Percentiles rank a stretch among this genome's conserved stretches.
Evolutionary conservation across 306 rosid genomes (phyloP).

Genomic region (Begonia masoniana): DNA sequence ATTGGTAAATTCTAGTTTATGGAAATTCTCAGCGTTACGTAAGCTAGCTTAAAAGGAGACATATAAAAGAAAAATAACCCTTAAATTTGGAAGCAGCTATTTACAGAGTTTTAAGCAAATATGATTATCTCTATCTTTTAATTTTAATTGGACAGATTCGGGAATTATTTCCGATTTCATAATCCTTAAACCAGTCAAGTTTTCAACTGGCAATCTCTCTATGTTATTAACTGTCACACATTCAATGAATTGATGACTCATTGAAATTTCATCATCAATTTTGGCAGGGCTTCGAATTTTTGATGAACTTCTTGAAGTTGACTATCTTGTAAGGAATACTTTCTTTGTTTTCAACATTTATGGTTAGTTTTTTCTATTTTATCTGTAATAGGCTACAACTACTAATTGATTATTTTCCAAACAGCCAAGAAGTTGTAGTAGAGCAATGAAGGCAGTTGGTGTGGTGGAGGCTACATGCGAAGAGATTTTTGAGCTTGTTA

Average conservation of each 20-base stretch:
- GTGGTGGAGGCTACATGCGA: slow-evolving; percentile 97
- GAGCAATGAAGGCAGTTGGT: slow-evolving; percentile 99
- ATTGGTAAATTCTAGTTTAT: too few species aligned
- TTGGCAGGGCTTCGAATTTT: slow-evolving; percentile 82
- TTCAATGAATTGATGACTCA: slow-evolving; percentile 14
- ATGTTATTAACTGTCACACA: too few species aligned
- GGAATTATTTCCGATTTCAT: too few species aligned
- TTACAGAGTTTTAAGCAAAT: too few species aligned
- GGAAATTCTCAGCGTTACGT: too few species aligned
- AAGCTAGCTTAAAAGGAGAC: too few species aligned
- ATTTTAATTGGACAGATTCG: too few species aligned
- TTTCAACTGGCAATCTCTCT: too few species aligned
- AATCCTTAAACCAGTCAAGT: too few species aligned
- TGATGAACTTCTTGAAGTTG: slow-evolving; percentile 95
- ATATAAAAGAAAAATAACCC: too few species aligned
- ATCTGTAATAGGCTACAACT: slow-evolving; percentile 15
- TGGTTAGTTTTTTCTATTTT: slow-evolving; percentile 4
- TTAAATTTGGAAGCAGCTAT: too few species aligned
- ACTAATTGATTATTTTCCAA: slow-evolving; percentile 23
- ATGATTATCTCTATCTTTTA: too few species aligned
- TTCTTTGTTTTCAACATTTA: slow-evolving; percentile 6
- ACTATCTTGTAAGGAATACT: slow-evolving; percentile 70
- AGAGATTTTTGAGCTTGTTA: slow-evolving; percentile 92
- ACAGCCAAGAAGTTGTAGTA: slow-evolving; percentile 98
- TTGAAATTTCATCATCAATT: slow-evolving; percentile 13